These are phyloP conservation scores for Pleurotus djamor DNA, from an alignment of 768 basidiomycete species.

Conservation along the genomic window DNA sequence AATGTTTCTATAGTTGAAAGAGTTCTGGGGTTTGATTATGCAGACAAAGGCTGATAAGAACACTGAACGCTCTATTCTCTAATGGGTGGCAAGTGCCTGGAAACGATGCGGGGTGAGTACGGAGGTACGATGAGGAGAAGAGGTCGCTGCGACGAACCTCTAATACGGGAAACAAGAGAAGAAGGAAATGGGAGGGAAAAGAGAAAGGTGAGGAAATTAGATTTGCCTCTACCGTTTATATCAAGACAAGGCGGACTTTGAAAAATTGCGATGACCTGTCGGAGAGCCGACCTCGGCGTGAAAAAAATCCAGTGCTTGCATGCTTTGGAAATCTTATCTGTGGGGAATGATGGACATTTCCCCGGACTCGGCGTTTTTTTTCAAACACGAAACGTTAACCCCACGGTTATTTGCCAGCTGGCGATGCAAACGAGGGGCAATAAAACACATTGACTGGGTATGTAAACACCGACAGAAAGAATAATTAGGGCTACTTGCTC, in stretches of 20 bases:
- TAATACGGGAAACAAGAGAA: slow-evolving; percentile 30
- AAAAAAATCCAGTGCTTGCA: slow-evolving; percentile 11
- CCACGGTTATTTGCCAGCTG: slow-evolving; percentile 14
- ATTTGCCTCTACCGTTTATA: slow-evolving; percentile 26
- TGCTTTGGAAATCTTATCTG: slow-evolving; percentile 3
- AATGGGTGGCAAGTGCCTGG: slow-evolving; percentile 37
- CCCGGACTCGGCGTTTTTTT: not conserved
- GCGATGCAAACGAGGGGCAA: slow-evolving; percentile 15
- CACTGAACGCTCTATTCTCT: slow-evolving; percentile 66
- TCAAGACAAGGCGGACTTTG: slow-evolving; percentile 32
- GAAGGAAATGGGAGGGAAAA: slow-evolving; percentile 31
- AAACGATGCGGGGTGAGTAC: not conserved
- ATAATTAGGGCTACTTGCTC: slow-evolving; percentile 1
- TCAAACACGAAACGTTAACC: not conserved
- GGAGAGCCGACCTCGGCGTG: slow-evolving; percentile 13
- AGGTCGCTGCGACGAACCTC: slow-evolving; percentile 25
- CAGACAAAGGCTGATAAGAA: slow-evolving; percentile 53
- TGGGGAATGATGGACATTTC: slow-evolving; percentile 3
- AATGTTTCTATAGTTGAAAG: slow-evolving; percentile 27
- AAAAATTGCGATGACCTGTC: slow-evolving; percentile 28
- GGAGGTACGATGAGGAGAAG: slow-evolving; percentile 3
- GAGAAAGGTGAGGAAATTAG: slow-evolving; percentile 20
- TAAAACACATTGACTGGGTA: not conserved
- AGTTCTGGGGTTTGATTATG: slow-evolving; percentile 38
- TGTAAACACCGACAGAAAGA: slow-evolving; percentile 2